phyloP scores from a whole-genome alignment of 106 monocot genomes.

The Apostasia shenzhenica region DNA sequence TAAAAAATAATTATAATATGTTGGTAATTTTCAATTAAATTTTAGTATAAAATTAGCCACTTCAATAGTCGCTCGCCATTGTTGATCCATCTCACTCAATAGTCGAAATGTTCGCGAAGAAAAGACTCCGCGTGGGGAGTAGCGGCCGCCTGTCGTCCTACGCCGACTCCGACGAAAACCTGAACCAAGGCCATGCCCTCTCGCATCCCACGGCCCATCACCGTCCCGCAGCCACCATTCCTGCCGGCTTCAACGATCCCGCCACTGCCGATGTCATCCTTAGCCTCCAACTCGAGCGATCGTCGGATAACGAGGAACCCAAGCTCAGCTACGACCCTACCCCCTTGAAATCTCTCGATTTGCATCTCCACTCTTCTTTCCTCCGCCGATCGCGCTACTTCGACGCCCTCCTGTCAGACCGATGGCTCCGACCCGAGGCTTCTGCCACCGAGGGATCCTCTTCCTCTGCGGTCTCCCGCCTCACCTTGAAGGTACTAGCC shows the following conservation, averaged over 20 bases:
- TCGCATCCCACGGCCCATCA: background rate
- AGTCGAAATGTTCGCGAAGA: background rate
- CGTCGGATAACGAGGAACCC: background rate
- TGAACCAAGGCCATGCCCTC: background rate
- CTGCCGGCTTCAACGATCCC: constrained; percentile 52
- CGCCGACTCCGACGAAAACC: background rate
- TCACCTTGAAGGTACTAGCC: constrained; percentile 22
- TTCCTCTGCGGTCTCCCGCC: background rate
- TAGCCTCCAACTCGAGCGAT: constrained; percentile 34
- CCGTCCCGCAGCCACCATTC: background rate
- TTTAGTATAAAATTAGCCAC: no score
- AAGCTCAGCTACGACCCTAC: background rate
- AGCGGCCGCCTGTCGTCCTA: constrained; percentile 39
- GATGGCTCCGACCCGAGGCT: constrained; percentile 29
- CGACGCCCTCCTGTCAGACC: constrained; percentile 74
- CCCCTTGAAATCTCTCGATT: constrained; percentile 29
- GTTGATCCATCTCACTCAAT: no score
- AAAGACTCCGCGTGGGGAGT: constrained; percentile 55
- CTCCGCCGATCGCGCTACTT: constrained; percentile 76
- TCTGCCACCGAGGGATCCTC: background rate
- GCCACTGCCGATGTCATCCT: constrained; percentile 55
- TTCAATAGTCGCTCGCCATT: no score
- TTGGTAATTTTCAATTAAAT: no score
- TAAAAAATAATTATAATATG: no score
- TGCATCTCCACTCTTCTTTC: constrained; percentile 65